Evolutionary conservation across 805 yeast genomes (phyloP), one percentile per base, ranked within the genome.

Genomic region (Cyberlindnera subsufficiens): DNA sequence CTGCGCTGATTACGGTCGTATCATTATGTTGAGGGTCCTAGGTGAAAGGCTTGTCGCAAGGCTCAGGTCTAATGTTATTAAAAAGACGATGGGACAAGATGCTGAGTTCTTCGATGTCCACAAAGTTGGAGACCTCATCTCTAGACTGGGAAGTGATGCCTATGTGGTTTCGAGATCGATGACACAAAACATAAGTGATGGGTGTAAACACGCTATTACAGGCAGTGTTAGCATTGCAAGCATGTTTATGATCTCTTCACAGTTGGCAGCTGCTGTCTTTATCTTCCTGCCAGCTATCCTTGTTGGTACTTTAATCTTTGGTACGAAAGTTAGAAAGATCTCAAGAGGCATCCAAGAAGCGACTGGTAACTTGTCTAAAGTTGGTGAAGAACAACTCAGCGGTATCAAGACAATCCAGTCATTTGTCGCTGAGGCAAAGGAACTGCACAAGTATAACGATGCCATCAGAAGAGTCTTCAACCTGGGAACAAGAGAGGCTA

Each of bases 51-150:
- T 90, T 31, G 96, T 88, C 43, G 90, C 96, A 15, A 74, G 91
- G 46, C 66, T 93, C 43, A 75, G 99, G 53, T 71, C 93, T 13
- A 72, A 82, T 42, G 78, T 90, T 32, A 83, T 89, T 60, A 78
- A 78, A 57, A 84, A 80, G 47, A 79, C 93, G 15, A 72, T 93
- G 50, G 78, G 80, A 36, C 96, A 91, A 58, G 97, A 91, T 60
- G 83, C 96, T 15, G 90, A 85, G 58, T 91, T 93, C 59, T 90
- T 89, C 65, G 99, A 91, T 59, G 78, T 81, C n/a, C 88, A 95
- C 49, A 84, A 91, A 58, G 89, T 89, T 9, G 99, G 99, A 32
- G 99, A 91, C 59, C 71, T 91, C 56, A 89, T 91, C 35, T 88
- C 96, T 10, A 72, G 99, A 46, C 67, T 91, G 40, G 85, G 95